These are phyloP conservation scores for Nelumbo lutea DNA, from an alignment of 164 flowering plant genomes.

Conservation along the genomic window DNA sequence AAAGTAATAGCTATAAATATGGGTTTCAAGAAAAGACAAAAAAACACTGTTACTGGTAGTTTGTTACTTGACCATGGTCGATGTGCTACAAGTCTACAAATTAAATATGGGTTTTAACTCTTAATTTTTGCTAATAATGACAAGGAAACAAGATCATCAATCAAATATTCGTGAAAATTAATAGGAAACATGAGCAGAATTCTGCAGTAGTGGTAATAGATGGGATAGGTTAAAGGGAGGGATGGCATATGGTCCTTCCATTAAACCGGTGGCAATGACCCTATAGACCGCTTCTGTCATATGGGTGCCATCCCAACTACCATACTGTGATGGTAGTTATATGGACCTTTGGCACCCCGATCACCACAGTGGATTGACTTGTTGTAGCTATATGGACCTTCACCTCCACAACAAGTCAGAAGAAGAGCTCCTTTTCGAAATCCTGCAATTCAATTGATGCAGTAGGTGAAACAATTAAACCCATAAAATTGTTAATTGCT, in stretches of 20 bases:
- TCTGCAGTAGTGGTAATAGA: neutral
- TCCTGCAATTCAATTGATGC: neutral
- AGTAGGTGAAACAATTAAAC: too few relatives aligned
- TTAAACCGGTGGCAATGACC: neutral
- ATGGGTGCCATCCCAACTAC: neutral
- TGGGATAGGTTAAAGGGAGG: neutral
- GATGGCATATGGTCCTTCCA: neutral
- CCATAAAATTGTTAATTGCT: too few relatives aligned
- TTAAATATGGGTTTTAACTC: too few relatives aligned
- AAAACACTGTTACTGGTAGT: too few relatives aligned
- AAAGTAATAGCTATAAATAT: too few relatives aligned
- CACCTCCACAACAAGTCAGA: neutral
- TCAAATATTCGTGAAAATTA: too few relatives aligned
- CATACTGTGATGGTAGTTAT: neutral
- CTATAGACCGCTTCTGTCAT: neutral
- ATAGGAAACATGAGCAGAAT: neutral
- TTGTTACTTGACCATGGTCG: too few relatives aligned
- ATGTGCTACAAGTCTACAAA: too few relatives aligned
- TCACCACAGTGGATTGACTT: neutral
- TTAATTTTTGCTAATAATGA: too few relatives aligned
- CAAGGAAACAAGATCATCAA: too few relatives aligned
- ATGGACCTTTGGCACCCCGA: neutral
- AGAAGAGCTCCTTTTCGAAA: neutral
- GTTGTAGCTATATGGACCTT: neutral
- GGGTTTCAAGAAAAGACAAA: too few relatives aligned